These are phyloP conservation scores for Plenodomus lindquistii DNA, from an alignment of 2,329 filamentous ascomycete genomes.

Conservation along the genomic window DNA sequence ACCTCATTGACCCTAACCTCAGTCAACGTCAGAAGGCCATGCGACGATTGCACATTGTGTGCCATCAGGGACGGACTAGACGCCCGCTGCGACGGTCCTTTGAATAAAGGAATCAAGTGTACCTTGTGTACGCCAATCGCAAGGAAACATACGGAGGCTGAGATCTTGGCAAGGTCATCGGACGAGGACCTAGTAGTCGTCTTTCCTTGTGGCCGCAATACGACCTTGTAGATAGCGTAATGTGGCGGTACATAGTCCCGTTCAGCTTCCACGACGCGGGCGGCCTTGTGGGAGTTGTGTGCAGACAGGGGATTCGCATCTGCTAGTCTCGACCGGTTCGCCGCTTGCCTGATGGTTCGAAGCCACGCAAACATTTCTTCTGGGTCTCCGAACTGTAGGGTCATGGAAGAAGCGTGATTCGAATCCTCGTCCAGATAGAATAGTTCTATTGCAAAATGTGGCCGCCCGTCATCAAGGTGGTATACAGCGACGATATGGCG, in stretches of 20 bases:
- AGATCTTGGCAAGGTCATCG: constrained; percentile 68
- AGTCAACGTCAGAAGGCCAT: constrained; percentile 66
- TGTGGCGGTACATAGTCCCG: constrained; percentile 69
- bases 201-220: constrained; percentile 64
- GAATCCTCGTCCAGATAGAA: constrained; percentile 69
- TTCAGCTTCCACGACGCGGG: constrained; percentile 65
- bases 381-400: constrained; percentile 65
- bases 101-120: constrained; percentile 68
- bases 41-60: constrained; percentile 57
- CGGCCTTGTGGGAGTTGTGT: constrained; percentile 65
- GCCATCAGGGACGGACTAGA: constrained; percentile 59
- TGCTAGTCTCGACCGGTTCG: constrained; percentile 58
- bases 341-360: constrained; percentile 62
- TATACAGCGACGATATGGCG: constrained; percentile 70
- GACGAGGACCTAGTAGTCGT: constrained; percentile 60
- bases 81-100: constrained; percentile 56
- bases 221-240: constrained; percentile 71
- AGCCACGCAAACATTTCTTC: constrained; percentile 70
- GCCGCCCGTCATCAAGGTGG: constrained; percentile 67
- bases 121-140: constrained; percentile 71
- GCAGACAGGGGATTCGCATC: constrained; percentile 59
- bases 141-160: constrained; percentile 68
- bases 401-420: constrained; percentile 63
- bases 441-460: constrained; percentile 69
- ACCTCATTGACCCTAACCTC: constrained; percentile 62